Evolutionary conservation across 176 grass and related monocot genomes (phyloP).

Genomic region (Carex kokanica): DNA sequence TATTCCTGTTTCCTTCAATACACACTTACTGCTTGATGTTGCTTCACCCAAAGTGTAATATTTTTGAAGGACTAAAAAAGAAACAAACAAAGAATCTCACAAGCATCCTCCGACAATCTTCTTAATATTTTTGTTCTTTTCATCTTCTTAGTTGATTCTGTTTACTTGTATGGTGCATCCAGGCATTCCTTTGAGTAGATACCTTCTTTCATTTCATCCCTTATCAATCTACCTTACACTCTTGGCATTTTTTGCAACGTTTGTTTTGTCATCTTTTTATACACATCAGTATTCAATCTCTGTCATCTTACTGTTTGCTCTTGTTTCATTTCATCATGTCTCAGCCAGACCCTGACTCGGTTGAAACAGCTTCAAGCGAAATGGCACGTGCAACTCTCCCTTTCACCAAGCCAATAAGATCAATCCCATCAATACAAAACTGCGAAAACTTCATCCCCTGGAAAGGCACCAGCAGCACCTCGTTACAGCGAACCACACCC

Average conservation of each 20-base stretch:
- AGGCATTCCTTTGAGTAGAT: background rate
- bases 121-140: slow-evolving; percentile 7
- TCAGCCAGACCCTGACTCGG: slow-evolving; percentile 8
- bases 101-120: background rate
- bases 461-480: slow-evolving; percentile 53
- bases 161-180: background rate
- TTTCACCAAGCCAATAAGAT: slow-evolving; percentile 23
- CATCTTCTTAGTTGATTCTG: background rate
- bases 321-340: slow-evolving; percentile 55
- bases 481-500: slow-evolving; percentile 35
- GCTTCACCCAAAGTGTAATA: background rate
- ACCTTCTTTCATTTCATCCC: slow-evolving; percentile 6
- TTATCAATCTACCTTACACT: background rate
- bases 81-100: background rate
- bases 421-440: slow-evolving; percentile 46
- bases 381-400: slow-evolving; percentile 21
- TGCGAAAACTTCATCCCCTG: slow-evolving; percentile 71
- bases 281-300: background rate
- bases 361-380: slow-evolving; percentile 21
- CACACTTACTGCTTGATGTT: background rate
- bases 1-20: slow-evolving; percentile 9
- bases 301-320: slow-evolving; percentile 47
- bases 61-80: background rate
- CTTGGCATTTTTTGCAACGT: background rate
- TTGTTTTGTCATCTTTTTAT: slow-evolving; percentile 1